Evolutionary conservation across 495 filamentous ascomycete genomes (phyloP).

Genomic region (Trichoderma reesei): DNA sequence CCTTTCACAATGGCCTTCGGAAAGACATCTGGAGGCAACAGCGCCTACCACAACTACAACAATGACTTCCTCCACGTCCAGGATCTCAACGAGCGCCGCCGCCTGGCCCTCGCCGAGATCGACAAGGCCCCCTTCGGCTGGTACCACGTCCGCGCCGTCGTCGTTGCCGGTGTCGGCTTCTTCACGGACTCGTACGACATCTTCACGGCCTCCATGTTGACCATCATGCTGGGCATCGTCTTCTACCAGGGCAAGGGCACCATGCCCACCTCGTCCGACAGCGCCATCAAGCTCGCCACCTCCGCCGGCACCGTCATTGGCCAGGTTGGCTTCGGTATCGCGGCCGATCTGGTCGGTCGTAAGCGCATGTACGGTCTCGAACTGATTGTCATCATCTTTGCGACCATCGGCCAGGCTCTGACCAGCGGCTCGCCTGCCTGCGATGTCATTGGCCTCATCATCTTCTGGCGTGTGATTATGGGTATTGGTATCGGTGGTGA

Average conservation of each 20-base stretch:
- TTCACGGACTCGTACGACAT: constrained; percentile 75
- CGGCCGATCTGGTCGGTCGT: constrained; percentile 69
- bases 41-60: constrained; percentile 60
- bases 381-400: constrained; percentile 78
- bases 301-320: constrained; percentile 79
- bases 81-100: constrained; percentile 60
- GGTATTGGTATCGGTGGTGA: constrained; percentile 79
- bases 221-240: constrained; percentile 64
- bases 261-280: constrained; percentile 58
- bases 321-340: constrained; percentile 69
- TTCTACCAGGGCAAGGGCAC: constrained; percentile 45
- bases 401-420: constrained; percentile 69
- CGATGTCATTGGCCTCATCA: constrained; percentile 63
- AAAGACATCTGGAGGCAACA: constrained; percentile 52
- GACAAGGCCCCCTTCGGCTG: constrained; percentile 70
- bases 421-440: constrained; percentile 57
- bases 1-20: neutral
- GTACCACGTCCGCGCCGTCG: constrained; percentile 60
- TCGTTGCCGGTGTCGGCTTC: constrained; percentile 69
- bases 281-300: constrained; percentile 82
- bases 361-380: constrained; percentile 81
- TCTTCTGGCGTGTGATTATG: constrained; percentile 88
- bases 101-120: constrained; percentile 61
- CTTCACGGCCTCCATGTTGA: constrained; percentile 59
- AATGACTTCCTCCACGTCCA: constrained; percentile 53